Percentiles rank a stretch among this genome's conserved stretches.
phyloP scores from a whole-genome alignment of 2,329 filamentous ascomycete species.

The Xylaria sp. region DNA sequence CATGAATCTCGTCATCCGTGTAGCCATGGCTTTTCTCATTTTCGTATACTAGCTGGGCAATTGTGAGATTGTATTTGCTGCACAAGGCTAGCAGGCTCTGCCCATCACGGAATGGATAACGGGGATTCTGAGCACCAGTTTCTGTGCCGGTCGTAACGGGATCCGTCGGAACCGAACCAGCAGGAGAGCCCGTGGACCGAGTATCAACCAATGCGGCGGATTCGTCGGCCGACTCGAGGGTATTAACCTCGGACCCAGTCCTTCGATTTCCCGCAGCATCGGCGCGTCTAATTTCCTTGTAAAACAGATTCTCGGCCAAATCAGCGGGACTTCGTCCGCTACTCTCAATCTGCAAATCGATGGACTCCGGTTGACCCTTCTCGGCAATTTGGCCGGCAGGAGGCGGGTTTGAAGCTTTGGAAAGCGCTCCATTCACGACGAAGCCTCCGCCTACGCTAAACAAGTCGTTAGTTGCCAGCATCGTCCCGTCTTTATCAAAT shows the following conservation, averaged over 20 bases:
- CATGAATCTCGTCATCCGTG: slow-evolving; percentile 60
- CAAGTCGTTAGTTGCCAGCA: slow-evolving; percentile 62
- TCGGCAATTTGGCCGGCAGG: slow-evolving; percentile 33
- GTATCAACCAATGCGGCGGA: slow-evolving; percentile 34
- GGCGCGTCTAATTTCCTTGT: slow-evolving; percentile 61
- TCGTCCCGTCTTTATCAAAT: slow-evolving; percentile 59
- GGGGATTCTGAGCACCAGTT: slow-evolving; percentile 51
- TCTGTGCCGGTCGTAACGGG: slow-evolving; percentile 26
- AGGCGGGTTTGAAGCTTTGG: slow-evolving; percentile 52
- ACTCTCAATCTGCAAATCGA: slow-evolving; percentile 43
- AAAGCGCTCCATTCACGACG: slow-evolving; percentile 62
- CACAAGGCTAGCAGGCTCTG: slow-evolving; percentile 59
- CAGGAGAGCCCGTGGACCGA: slow-evolving; percentile 21
- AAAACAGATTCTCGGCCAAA: slow-evolving; percentile 63
- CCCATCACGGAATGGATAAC: slow-evolving; percentile 61
- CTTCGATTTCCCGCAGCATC: slow-evolving; percentile 60
- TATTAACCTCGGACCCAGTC: slow-evolving; percentile 58
- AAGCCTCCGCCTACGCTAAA: slow-evolving; percentile 65
- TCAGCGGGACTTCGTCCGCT: slow-evolving; percentile 57
- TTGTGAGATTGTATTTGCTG: slow-evolving; percentile 62
- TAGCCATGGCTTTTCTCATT: slow-evolving; percentile 64
- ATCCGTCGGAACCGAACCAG: slow-evolving; percentile 34
- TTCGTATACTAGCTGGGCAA: slow-evolving; percentile 63
- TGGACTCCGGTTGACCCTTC: slow-evolving; percentile 34
- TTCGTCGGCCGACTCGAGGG: slow-evolving; percentile 45